Evolutionary conservation across 345 rosid genomes (phyloP).

Genomic region (Brassica cretica): DNA sequence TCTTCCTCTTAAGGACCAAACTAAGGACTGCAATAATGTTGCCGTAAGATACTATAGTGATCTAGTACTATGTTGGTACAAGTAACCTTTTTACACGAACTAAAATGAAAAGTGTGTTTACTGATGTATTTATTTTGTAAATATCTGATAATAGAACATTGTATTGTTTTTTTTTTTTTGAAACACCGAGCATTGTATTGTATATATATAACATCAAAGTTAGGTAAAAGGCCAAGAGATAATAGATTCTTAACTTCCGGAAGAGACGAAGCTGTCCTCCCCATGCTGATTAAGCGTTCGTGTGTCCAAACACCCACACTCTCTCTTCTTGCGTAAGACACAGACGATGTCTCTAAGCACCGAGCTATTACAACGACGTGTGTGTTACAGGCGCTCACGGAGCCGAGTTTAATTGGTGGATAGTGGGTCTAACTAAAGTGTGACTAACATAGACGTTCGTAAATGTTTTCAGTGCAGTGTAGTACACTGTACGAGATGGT

Average conservation of each 20-base stretch:
- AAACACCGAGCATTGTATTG: conserved; percentile 10
- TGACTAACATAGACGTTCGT: conserved; percentile 38
- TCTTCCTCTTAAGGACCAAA: too few species aligned
- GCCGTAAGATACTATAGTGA: too few species aligned
- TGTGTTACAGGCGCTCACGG: conserved; percentile 27
- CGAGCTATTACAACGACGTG: neutral
- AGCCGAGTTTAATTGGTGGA: conserved; percentile 24
- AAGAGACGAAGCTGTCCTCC: conserved; percentile 35
- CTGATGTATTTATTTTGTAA: conserved; percentile 24
- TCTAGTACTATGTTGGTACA: conserved; percentile 6
- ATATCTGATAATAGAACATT: conserved; percentile 15
- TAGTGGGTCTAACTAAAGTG: conserved; percentile 28
- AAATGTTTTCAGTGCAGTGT: conserved; percentile 33
- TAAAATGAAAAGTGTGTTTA: conserved; percentile 20
- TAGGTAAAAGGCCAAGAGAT: conserved; percentile 29
- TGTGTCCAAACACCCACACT: conserved; percentile 25
- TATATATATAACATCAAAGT: conserved; percentile 31
- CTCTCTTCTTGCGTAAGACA: neutral
- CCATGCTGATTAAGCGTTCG: conserved; percentile 32
- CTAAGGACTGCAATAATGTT: too few species aligned
- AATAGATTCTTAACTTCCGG: conserved; percentile 20
- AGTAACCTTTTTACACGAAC: neutral
- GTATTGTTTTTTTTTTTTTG: neutral
- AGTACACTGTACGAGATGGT: conserved; percentile 41
- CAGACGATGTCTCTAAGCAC: neutral